Percentiles rank a stretch among this genome's conserved stretches.
These are phyloP conservation scores for Globisporangium perplexum DNA, from an alignment of 352 stramenopile species.

Conservation along the genomic window DNA sequence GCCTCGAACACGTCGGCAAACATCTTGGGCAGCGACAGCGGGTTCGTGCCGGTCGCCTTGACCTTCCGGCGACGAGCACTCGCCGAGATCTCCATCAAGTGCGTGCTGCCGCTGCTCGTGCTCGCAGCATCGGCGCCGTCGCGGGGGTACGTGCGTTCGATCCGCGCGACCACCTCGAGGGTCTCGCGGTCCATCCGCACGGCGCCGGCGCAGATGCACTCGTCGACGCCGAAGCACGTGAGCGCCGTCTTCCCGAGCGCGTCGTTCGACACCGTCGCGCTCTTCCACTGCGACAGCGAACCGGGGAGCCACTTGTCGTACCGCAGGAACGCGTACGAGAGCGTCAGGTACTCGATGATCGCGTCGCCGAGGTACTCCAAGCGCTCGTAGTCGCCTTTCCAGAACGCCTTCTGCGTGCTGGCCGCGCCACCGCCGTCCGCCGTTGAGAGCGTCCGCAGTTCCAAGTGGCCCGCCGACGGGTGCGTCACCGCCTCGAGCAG, in stretches of 20 bases:
- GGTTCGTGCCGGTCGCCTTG: slow-evolving; percentile 23
- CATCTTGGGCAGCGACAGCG: slow-evolving; percentile 69
- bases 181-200: slow-evolving; percentile 66
- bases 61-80: slow-evolving; percentile 3
- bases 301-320: slow-evolving; percentile 74
- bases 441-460: slow-evolving; percentile 30
- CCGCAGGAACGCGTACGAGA: slow-evolving; percentile 73
- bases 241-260: slow-evolving; percentile 79
- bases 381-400: slow-evolving; percentile 85
- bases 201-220: slow-evolving; percentile 65
- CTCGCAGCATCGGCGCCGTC: no score
- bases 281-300: slow-evolving; percentile 80
- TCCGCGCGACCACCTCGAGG: slow-evolving; percentile 34
- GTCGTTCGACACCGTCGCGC: slow-evolving; percentile 82
- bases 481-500: slow-evolving; percentile 78
- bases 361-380: slow-evolving; percentile 87
- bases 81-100: slow-evolving; percentile 3
- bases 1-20: slow-evolving; percentile 87
- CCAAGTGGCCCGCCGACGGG: slow-evolving; percentile 57
- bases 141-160: slow-evolving; percentile 45
- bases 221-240: slow-evolving; percentile 72
- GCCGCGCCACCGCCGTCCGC: slow-evolving; percentile 3
- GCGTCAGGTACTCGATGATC: slow-evolving; percentile 86
- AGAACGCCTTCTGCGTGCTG: slow-evolving; percentile 37
- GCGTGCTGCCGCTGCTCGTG: not conserved